These are phyloP conservation scores for Cutaneotrichosporon sp. DNA, from an alignment of 1,284 basidiomycete genomes.

Conservation along the genomic window DNA sequence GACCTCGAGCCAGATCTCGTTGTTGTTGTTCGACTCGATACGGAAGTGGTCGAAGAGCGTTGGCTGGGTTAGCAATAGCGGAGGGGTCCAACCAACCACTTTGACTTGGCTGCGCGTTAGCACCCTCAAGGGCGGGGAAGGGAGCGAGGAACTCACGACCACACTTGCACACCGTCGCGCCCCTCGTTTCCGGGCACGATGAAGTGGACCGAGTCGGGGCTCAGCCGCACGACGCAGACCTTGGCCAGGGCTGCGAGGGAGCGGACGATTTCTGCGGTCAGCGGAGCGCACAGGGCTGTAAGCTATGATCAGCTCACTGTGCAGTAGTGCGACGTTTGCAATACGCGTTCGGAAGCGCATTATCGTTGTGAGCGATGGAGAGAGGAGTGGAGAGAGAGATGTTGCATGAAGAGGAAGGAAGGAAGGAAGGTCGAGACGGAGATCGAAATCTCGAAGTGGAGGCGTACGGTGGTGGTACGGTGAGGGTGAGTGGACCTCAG, in stretches of 20 bases:
- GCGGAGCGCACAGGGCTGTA: neutral
- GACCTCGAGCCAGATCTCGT: conserved; percentile 75
- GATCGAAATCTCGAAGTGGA: neutral
- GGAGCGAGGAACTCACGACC: conserved; percentile 68
- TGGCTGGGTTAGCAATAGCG: conserved; percentile 54
- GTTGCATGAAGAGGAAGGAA: neutral
- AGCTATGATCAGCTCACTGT: conserved; percentile 61
- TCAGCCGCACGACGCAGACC: conserved; percentile 77
- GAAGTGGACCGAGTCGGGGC: conserved; percentile 72
- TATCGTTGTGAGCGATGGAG: neutral
- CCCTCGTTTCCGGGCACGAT: conserved; percentile 72
- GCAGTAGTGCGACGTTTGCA: conserved; percentile 63
- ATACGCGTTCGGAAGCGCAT: conserved; percentile 70
- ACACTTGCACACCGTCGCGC: conserved; percentile 84
- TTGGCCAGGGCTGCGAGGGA: conserved; percentile 80
- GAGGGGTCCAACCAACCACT: conserved; percentile 40
- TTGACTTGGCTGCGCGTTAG: conserved; percentile 50
- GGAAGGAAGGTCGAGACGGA: neutral
- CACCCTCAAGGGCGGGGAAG: no score
- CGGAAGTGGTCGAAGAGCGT: conserved; percentile 78
- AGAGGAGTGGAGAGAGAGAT: neutral
- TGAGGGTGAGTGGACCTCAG: neutral
- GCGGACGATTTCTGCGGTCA: conserved; percentile 65
- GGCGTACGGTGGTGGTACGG: no score
- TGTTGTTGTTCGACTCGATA: conserved; percentile 78